A percentile compares a stretch with the other conserved stretches of the same genome.
Conservation (phyloP, 345 rosid species). For the Chamaenerion angustifolium region DNA sequence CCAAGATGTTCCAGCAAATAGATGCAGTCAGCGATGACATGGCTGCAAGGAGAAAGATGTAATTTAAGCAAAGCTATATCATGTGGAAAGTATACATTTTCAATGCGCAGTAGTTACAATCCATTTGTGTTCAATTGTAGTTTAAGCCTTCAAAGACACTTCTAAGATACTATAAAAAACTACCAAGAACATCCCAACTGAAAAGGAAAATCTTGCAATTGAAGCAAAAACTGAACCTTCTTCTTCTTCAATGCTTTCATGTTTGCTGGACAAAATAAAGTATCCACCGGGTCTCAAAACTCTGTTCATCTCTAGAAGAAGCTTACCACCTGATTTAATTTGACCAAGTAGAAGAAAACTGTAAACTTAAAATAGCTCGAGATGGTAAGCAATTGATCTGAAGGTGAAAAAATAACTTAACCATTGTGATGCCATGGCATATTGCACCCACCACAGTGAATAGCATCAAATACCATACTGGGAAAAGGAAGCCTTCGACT, state of each 20-base stretch:
- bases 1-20: conserved; percentile 86
- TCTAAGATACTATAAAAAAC: too few species aligned
- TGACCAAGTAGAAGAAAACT: conserved; percentile 2
- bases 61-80: neutral
- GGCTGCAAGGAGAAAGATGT: conserved; percentile 28
- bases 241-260: conserved; percentile 59
- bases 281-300: conserved; percentile 79
- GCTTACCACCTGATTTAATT: conserved; percentile 52
- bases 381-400: neutral
- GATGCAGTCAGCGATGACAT: conserved; percentile 68
- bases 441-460: conserved; percentile 75
- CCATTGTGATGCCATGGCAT: conserved; percentile 81
- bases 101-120: too few species aligned
- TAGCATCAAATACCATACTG: conserved; percentile 75
- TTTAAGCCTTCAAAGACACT: too few species aligned
- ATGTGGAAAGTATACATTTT: too few species aligned
- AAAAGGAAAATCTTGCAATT: neutral
- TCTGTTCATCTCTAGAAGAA: conserved; percentile 88
- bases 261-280: conserved; percentile 70
- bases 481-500: conserved; percentile 83
- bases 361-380: neutral
- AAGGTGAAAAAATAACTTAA: conserved; percentile 13
- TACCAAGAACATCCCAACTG: neutral
- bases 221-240: conserved; percentile 35
- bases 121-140: too few species aligned